These are phyloP conservation scores for Populus davidiana DNA, from an alignment of 345 rosid species.

Conservation along the genomic window DNA sequence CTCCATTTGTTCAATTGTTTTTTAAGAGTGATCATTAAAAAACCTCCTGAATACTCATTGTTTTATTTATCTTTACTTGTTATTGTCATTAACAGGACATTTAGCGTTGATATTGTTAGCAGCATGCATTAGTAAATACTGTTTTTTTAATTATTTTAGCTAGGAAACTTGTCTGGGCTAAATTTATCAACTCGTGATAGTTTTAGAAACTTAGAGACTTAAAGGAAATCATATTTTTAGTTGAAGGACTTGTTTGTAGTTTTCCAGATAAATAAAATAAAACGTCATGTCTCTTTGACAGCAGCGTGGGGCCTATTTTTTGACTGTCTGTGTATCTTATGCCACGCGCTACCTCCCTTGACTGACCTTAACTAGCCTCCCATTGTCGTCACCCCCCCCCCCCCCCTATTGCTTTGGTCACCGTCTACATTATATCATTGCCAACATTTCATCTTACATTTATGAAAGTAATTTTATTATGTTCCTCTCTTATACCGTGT, in stretches of 20 bases:
- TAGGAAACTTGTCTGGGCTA: background rate
- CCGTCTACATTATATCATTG: background rate
- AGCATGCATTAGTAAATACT: too few species aligned
- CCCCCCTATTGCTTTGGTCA: background rate
- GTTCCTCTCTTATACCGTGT: background rate
- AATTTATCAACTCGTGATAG: background rate
- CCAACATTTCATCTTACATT: background rate
- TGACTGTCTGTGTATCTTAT: background rate
- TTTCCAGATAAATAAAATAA: background rate
- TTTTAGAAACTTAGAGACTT: background rate
- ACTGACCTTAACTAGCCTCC: background rate
- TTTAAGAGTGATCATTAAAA: too few species aligned
- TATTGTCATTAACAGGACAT: too few species aligned
- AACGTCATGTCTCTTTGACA: background rate
- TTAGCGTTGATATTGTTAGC: too few species aligned
- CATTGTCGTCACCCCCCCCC: background rate
- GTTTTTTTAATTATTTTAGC: background rate
- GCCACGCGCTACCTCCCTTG: conserved; percentile 7
- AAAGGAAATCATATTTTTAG: background rate
- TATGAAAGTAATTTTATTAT: background rate
- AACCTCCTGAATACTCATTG: too few species aligned
- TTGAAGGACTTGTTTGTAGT: background rate
- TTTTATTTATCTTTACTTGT: too few species aligned
- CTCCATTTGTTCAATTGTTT: too few species aligned
- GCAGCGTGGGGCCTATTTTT: background rate